Evolutionary conservation across 148 eudicot genomes (phyloP), one percentile per base, ranked within the genome.

Genomic region (Vaccinium vitisidaea): DNA sequence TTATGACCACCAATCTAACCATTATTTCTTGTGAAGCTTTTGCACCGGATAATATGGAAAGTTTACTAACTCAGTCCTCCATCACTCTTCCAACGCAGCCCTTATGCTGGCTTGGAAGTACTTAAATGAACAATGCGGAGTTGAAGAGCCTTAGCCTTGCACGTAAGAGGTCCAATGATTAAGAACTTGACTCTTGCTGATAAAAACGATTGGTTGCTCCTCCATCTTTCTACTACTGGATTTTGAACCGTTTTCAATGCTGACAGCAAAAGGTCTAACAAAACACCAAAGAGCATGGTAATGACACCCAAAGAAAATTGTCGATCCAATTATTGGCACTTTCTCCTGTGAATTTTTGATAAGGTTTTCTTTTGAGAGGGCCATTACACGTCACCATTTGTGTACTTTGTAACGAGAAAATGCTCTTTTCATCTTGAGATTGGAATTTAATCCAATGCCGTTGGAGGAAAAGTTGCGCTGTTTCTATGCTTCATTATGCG

Each of bases 361-460:
- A 25, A 11, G 59, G 56, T 77, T 77, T 77, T 50, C n/a, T 9
- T 27, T 25, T 52, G 59, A 25, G 61, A 16, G 19, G 58, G 19
- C 59, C 50, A 50, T 77, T 52, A 25, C 39, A 52, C 39, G 14
- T 54, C 59, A 77, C 19, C 9, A 25, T 23, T 53, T 15, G 48
- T 75, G 65, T 76, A 79, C 80, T 74, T 12, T 49, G 12, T 0
- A 30, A 21, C 1, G 36, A 19, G 58, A 32, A 55, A 83, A 53
- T 71, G 67, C 65, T 54, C 9, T 75, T 75, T 69, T 18, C 53
- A 83, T 83, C 53, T 50, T 32, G 39, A 75, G 49, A 55, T 58
- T 21, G 77, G 61, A 83, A 15, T 19, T 56, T 55, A 27, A 43
- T 53, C 36, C 16, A 73, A 50, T 23, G n/a, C n/a, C 8, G 0